Percentiles rank a stretch among this genome's conserved stretches.
phyloP scores from a whole-genome alignment of 2,329 filamentous ascomycete species.

The Fusarium pseudocircinatum region DNA sequence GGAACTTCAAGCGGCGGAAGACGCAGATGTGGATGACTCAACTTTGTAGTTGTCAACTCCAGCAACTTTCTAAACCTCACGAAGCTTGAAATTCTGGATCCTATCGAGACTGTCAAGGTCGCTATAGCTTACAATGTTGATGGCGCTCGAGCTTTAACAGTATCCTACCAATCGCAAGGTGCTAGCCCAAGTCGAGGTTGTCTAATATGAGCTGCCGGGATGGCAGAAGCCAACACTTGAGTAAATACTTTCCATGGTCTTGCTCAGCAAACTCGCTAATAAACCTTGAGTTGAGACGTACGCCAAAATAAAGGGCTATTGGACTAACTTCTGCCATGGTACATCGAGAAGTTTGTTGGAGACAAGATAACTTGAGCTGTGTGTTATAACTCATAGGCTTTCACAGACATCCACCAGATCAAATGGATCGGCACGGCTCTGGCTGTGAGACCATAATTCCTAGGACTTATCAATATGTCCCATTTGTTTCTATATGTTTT shows the following conservation, averaged over 20 bases:
- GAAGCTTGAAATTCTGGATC: conserved; percentile 21
- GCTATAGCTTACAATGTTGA: conserved; percentile 17
- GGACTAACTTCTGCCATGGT: neutral
- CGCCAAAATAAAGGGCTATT: neutral
- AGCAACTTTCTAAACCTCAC: conserved; percentile 8
- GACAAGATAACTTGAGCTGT: neutral
- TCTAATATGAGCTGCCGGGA: conserved; percentile 20
- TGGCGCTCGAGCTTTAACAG: conserved; percentile 5
- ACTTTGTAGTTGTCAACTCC: conserved; percentile 17
- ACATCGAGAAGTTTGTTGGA: conserved; percentile 13
- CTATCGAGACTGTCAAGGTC: conserved; percentile 20
- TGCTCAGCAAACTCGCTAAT: conserved; percentile 15
- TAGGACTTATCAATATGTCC: neutral
- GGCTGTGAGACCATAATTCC: conserved; percentile 18
- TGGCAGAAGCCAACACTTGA: conserved; percentile 23
- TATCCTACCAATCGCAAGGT: conserved; percentile 6
- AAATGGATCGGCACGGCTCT: conserved; percentile 35
- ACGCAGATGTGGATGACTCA: conserved; percentile 16
- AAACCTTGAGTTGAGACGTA: conserved; percentile 4
- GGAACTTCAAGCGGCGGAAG: conserved; percentile 16
- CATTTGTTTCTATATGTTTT: neutral
- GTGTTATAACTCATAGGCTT: neutral
- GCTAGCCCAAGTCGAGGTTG: conserved; percentile 7
- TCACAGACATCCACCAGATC: conserved; percentile 1
- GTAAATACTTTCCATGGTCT: conserved; percentile 17